A percentile compares a stretch with the other conserved stretches of the same genome.
Evolutionary conservation across 148 eudicot species (phyloP).

Genomic region (Silene conica): DNA sequence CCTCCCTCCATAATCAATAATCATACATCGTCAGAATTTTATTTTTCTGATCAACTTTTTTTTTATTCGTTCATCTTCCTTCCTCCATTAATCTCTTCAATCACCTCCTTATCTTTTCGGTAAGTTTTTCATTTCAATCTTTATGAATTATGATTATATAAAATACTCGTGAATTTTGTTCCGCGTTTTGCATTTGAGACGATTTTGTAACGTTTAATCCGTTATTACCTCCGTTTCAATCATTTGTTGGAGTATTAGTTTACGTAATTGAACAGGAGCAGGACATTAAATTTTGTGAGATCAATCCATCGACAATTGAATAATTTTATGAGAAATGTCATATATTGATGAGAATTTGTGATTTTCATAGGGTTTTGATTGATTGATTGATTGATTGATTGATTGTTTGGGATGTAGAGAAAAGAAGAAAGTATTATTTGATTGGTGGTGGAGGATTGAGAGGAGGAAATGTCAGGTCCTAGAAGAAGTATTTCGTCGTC

Average conservation of each 20-base stretch:
- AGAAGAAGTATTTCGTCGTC: conserved; percentile 40
- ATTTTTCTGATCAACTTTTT: not conserved
- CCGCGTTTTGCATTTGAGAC: not conserved
- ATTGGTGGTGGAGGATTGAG: conserved; percentile 10
- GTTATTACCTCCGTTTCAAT: too few relatives aligned
- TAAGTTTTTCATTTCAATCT: not conserved
- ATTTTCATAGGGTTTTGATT: not conserved
- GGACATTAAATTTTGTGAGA: not conserved
- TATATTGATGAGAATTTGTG: not conserved
- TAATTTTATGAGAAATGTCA: not conserved
- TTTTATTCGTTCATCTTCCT: not conserved
- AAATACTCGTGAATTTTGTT: not conserved
- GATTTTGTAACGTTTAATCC: too few relatives aligned
- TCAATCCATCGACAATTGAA: too few relatives aligned
- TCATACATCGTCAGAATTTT: conserved; percentile 7
- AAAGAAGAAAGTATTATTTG: not conserved
- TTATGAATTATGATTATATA: not conserved
- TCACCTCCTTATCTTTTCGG: not conserved
- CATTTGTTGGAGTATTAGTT: too few relatives aligned
- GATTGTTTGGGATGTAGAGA: not conserved
- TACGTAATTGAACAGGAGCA: too few relatives aligned
- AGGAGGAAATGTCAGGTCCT: conserved; percentile 34
- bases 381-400: not conserved
- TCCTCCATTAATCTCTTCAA: not conserved
- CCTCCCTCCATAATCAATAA: not conserved